These are phyloP conservation scores for Ophiostoma sp. DNA, from an alignment of 2,329 filamentous ascomycete species.

Conservation along the genomic window DNA sequence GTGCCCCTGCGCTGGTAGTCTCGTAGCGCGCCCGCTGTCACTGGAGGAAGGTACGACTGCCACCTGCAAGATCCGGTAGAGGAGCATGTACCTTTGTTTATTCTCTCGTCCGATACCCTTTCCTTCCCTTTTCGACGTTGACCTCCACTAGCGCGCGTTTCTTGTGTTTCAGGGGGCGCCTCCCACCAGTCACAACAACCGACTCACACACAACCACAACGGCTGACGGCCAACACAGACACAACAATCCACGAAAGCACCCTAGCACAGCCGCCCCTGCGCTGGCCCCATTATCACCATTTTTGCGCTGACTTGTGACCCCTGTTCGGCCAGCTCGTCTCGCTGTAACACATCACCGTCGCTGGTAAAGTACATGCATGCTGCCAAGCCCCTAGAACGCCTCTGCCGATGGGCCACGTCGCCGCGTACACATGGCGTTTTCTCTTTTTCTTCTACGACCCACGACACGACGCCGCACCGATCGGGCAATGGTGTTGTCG, in stretches of 20 bases:
- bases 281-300: not conserved
- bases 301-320: not conserved
- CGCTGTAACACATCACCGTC: not conserved
- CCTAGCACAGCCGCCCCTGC: not conserved
- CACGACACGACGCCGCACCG: not conserved
- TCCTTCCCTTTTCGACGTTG: slow-evolving; percentile 11
- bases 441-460: not conserved
- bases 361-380: slow-evolving; percentile 19
- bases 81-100: not conserved
- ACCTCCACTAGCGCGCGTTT: slow-evolving; percentile 16
- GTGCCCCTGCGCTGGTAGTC: slow-evolving; percentile 2
- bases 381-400: slow-evolving; percentile 20
- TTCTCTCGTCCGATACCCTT: not conserved
- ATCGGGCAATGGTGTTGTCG: slow-evolving; percentile 8
- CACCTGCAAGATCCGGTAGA: not conserved
- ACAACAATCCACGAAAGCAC: not conserved
- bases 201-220: not conserved
- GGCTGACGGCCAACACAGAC: not conserved
- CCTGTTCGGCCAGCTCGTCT: not conserved
- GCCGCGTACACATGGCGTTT: not conserved
- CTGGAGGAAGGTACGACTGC: not conserved
- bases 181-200: slow-evolving; percentile 1
- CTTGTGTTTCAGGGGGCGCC: slow-evolving; percentile 15
- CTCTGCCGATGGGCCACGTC: slow-evolving; percentile 19
- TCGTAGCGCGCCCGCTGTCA: not conserved